A percentile compares a stretch with the other conserved stretches of the same genome.
phyloP scores from a whole-genome alignment of 2,329 filamentous ascomycete species.

The Scytalidium lignicola region DNA sequence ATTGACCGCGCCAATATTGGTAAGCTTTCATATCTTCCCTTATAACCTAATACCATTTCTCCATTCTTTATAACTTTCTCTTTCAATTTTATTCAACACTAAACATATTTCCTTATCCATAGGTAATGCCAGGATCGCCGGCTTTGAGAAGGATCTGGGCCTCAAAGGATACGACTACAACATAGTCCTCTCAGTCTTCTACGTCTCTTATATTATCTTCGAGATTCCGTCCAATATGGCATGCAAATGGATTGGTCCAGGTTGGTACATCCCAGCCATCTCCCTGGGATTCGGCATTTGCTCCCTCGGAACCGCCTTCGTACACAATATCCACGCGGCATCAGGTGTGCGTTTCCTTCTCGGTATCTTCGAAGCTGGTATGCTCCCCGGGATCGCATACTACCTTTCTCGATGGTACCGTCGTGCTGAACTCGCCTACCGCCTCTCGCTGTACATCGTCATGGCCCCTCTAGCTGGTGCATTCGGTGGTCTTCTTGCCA shows the following conservation, averaged over 20 bases:
- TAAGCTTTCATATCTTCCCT: constrained; percentile 27
- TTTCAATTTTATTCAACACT: too few species aligned
- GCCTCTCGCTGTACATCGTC: constrained; percentile 61
- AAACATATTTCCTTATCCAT: neutral
- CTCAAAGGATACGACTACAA: constrained; percentile 61
- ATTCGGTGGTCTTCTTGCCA: constrained; percentile 61
- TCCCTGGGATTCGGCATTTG: constrained; percentile 56
- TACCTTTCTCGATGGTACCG: constrained; percentile 67
- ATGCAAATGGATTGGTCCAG: constrained; percentile 65
- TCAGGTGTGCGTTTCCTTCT: constrained; percentile 63
- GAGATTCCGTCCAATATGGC: constrained; percentile 60
- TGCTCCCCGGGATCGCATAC: constrained; percentile 68
- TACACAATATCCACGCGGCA: constrained; percentile 43
- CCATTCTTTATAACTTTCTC: too few species aligned
- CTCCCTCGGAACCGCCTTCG: constrained; percentile 61
- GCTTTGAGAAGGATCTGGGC: constrained; percentile 54
- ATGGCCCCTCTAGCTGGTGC: constrained; percentile 64
- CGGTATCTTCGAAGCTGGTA: constrained; percentile 63
- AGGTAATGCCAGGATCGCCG: constrained; percentile 65
- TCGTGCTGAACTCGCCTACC: constrained; percentile 60
- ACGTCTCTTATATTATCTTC: constrained; percentile 68
- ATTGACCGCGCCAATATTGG: constrained; percentile 72
- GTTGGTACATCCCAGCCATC: constrained; percentile 60
- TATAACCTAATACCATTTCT: constrained; percentile 1
- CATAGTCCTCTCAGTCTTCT: constrained; percentile 61